Percentiles rank a stretch among this genome's conserved stretches.
Evolutionary conservation across 768 basidiomycete genomes (phyloP).

Genomic region (Jaapia argillacea): DNA sequence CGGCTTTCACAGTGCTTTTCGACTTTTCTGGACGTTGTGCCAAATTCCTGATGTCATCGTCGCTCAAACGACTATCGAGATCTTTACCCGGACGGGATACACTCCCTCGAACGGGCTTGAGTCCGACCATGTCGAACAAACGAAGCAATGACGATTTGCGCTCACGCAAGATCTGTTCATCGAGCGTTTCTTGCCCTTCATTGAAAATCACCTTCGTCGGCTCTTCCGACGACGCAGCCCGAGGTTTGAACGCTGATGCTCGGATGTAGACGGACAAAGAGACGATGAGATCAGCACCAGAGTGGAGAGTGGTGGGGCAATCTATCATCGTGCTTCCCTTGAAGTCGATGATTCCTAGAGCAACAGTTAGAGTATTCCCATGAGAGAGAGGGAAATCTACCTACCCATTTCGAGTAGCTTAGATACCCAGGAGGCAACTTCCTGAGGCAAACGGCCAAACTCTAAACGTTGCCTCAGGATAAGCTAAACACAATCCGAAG

Average conservation of each 20-base stretch:
- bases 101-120: slow-evolving; percentile 41
- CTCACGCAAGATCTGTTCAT: slow-evolving; percentile 71
- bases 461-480: slow-evolving; percentile 30
- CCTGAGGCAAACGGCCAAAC: slow-evolving; percentile 67
- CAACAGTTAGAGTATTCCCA: neutral
- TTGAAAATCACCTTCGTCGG: slow-evolving; percentile 41
- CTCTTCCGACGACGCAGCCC: slow-evolving; percentile 23
- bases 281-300: slow-evolving; percentile 71
- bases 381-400: slow-evolving; percentile 6
- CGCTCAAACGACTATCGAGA: neutral
- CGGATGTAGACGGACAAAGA: slow-evolving; percentile 66
- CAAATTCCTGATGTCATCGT: neutral
- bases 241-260: slow-evolving; percentile 52
- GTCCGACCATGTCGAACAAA: slow-evolving; percentile 63
- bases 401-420: slow-evolving; percentile 63
- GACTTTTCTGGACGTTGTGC: neutral
- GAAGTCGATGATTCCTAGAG: slow-evolving; percentile 54
- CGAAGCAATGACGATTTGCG: slow-evolving; percentile 66
- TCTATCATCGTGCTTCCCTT: slow-evolving; percentile 66
- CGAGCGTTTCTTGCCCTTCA: slow-evolving; percentile 71
- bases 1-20: slow-evolving; percentile 36
- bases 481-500: neutral
- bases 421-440: slow-evolving; percentile 63
- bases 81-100: slow-evolving; percentile 2
- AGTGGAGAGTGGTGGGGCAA: slow-evolving; percentile 58